phyloP scores from a whole-genome alignment of 1,284 basidiomycete species.

The Boletus mariae region DNA sequence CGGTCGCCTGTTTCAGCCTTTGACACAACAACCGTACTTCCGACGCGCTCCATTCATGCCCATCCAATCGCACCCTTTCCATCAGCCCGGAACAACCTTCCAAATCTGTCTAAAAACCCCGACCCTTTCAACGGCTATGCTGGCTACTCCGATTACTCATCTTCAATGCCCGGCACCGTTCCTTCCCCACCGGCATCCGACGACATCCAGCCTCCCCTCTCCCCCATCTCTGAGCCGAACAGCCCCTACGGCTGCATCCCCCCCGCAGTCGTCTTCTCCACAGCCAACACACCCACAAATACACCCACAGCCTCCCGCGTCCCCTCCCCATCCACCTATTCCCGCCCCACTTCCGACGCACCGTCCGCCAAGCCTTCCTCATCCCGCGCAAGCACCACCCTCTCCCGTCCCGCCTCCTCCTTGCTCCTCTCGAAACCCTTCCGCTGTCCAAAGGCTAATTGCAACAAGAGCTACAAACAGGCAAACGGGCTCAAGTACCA shows the following conservation, averaged over 20 bases:
- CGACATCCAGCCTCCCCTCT: slow-evolving; percentile 27
- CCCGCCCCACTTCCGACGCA: slow-evolving; percentile 14
- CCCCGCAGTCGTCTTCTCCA: slow-evolving; percentile 58
- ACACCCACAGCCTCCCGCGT: slow-evolving; percentile 43
- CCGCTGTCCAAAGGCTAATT: slow-evolving; percentile 94
- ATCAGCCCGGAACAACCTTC: slow-evolving; percentile 24
- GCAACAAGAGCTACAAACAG: slow-evolving; percentile 99
- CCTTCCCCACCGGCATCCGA: slow-evolving; percentile 35
- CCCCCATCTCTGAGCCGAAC: slow-evolving; percentile 29
- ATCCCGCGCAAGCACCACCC: slow-evolving; percentile 42
- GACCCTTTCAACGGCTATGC: slow-evolving; percentile 54
- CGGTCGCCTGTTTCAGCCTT: slow-evolving; percentile 44
- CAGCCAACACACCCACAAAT: slow-evolving; percentile 38
- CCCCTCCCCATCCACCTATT: slow-evolving; percentile 32
- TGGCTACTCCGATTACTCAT: slow-evolving; percentile 63
- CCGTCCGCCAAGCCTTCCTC: neutral
- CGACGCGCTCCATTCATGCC: slow-evolving; percentile 35
- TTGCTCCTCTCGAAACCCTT: slow-evolving; percentile 81
- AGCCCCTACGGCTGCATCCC: slow-evolving; percentile 51
- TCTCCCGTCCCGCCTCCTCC: slow-evolving; percentile 50
- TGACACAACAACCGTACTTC: slow-evolving; percentile 45
- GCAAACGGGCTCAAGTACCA: slow-evolving; percentile 97
- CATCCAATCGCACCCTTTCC: slow-evolving; percentile 28
- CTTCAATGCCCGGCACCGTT: slow-evolving; percentile 56
- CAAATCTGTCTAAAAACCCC: slow-evolving; percentile 34